A percentile compares a stretch with the other conserved stretches of the same genome.
These are phyloP conservation scores for Mediolabrus comicus DNA, from an alignment of 108 stramenopile species.

Conservation along the genomic window DNA sequence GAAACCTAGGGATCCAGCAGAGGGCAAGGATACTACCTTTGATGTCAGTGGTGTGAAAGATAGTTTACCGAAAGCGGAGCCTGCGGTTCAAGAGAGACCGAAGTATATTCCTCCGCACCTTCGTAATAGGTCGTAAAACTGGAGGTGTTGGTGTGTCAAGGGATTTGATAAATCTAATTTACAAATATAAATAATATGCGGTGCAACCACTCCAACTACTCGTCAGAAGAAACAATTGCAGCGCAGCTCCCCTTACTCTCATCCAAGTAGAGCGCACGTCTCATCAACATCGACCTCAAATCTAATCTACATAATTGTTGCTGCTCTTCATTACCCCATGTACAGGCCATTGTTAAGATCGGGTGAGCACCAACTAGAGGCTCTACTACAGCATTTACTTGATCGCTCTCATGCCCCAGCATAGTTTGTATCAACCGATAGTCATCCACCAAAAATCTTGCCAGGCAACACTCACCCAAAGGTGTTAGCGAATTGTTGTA, in stretches of 20 bases:
- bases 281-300: slow-evolving; percentile 15
- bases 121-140: slow-evolving; percentile 39
- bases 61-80: slow-evolving; percentile 17
- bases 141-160: too few relatives aligned
- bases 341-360: slow-evolving; percentile 7
- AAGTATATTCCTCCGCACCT: slow-evolving; percentile 88
- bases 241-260: background rate
- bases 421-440: slow-evolving; percentile 24
- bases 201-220: background rate
- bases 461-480: slow-evolving; percentile 23
- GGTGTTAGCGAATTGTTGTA: slow-evolving; percentile 1
- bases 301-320: slow-evolving; percentile 7
- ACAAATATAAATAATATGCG: background rate
- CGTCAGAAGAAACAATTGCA: background rate
- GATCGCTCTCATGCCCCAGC: slow-evolving; percentile 5
- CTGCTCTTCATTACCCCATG: slow-evolving; percentile 15
- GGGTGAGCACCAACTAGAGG: slow-evolving; percentile 13
- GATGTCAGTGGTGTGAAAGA: slow-evolving; percentile 23
- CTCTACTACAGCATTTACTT: background rate
- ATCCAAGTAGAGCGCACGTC: slow-evolving; percentile 2
- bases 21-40: background rate
- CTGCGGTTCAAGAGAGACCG: background rate
- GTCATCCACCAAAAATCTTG: slow-evolving; percentile 8
- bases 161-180: background rate
- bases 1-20: slow-evolving; percentile 17